Evolutionary conservation across 2,329 filamentous ascomycete species (phyloP).

Genomic region (Pseudopithomyces maydicus): DNA sequence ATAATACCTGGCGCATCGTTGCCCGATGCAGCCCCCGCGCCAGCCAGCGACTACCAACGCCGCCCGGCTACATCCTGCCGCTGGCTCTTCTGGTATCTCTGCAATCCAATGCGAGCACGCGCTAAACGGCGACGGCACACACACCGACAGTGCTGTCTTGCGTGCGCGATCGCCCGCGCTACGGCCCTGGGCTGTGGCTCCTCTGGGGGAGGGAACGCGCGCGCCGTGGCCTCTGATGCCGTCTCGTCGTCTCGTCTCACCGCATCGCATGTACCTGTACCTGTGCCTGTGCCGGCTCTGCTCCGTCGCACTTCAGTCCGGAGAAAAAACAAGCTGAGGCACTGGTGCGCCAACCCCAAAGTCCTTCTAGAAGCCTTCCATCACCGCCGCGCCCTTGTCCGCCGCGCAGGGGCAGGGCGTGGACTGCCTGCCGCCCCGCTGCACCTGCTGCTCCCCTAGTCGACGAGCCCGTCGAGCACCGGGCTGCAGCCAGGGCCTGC

Average conservation of each 20-base stretch:
- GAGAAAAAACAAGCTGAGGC: slow-evolving; percentile 3
- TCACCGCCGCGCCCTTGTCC: slow-evolving; percentile 18
- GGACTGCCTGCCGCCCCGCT: slow-evolving; percentile 19
- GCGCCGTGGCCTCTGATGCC: slow-evolving; percentile 29
- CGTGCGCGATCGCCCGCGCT: slow-evolving; percentile 21
- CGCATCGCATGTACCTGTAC: slow-evolving; percentile 6
- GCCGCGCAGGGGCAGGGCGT: slow-evolving; percentile 16
- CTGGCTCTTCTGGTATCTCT: no score
- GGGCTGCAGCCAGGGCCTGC: slow-evolving; percentile 33
- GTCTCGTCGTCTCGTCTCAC: slow-evolving; percentile 35
- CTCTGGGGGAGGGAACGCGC: slow-evolving; percentile 11
- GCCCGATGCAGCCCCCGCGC: slow-evolving; percentile 14
- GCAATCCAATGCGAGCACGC: no score
- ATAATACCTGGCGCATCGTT: slow-evolving; percentile 16
- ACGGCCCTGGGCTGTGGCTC: slow-evolving; percentile 1
- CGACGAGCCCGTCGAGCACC: slow-evolving; percentile 20
- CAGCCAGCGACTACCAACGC: slow-evolving; percentile 7
- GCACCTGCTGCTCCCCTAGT: slow-evolving; percentile 26
- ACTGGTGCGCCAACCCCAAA: slow-evolving; percentile 4
- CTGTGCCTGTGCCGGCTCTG: slow-evolving; percentile 7
- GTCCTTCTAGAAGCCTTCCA: slow-evolving; percentile 21
- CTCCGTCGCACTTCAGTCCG: slow-evolving; percentile 7
- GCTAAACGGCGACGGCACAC: no score
- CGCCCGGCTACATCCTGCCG: slow-evolving; percentile 11
- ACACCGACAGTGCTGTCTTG: slow-evolving; percentile 16